phyloP scores from a whole-genome alignment of 140 eudicot genomes.

The Stevia rebaudiana region DNA sequence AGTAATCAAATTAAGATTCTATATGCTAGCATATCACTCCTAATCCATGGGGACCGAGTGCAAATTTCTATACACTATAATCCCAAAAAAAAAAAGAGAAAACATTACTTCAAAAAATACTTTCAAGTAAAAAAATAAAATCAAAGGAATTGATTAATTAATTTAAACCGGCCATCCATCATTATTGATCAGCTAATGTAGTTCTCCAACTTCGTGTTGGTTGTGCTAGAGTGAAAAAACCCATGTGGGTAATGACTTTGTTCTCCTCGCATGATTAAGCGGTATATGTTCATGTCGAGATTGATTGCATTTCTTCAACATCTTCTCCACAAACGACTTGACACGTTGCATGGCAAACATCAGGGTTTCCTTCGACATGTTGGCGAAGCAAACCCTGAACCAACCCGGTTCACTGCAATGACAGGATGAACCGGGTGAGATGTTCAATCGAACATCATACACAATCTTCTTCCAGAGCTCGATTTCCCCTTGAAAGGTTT shows the following conservation, averaged over 20 bases:
- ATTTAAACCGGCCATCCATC: too few relatives aligned
- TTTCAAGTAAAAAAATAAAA: conserved; percentile 15
- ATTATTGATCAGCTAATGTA: too few relatives aligned
- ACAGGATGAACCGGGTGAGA: conserved; percentile 59
- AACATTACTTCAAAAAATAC: neutral
- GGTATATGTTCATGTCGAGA: conserved; percentile 32
- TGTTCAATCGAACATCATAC: conserved; percentile 45
- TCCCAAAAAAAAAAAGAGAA: conserved; percentile 6
- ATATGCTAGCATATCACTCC: conserved; percentile 19
- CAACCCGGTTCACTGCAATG: conserved; percentile 61
- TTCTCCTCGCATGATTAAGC: conserved; percentile 27
- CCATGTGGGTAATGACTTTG: conserved; percentile 45
- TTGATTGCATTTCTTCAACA: conserved; percentile 16
- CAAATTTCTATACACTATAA: conserved; percentile 21
- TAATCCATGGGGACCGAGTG: conserved; percentile 32
- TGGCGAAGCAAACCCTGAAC: conserved; percentile 61
- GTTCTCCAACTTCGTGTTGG: conserved; percentile 33
- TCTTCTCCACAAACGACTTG: conserved; percentile 29
- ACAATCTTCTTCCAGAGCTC: conserved; percentile 53
- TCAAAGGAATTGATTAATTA: too few relatives aligned
- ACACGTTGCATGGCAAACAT: conserved; percentile 38
- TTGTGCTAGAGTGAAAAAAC: conserved; percentile 40
- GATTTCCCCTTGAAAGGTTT: conserved; percentile 40
- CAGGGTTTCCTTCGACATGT: conserved; percentile 38
- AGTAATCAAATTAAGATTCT: conserved; percentile 15